Evolutionary conservation across 371 early-diverging fungal species (phyloP), one percentile per base, ranked within the genome.

Genomic region (Mortierella sp.): DNA sequence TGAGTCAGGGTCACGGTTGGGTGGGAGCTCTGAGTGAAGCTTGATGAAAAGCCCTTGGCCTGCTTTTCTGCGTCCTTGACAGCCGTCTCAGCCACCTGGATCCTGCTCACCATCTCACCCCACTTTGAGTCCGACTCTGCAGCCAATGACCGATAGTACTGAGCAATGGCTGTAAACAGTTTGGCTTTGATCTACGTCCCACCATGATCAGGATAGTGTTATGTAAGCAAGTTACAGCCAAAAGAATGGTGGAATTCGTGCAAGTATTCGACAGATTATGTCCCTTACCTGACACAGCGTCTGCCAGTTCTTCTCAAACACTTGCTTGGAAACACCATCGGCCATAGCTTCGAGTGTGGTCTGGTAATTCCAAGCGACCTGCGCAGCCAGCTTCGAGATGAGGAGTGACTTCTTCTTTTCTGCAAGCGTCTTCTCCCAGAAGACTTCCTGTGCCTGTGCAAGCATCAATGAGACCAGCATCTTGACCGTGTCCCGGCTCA

Each of bases 401-500:
- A 97, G 80, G 2, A 87, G 84, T 23, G 90, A 91, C 72, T 90
- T 92, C 72, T 95, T 95, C 82, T 92, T 93, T 70, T 95, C 96
- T 2, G 89, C 78, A 12, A 94, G 66, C 24, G 93, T 89, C 73
- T 93, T 95, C 73, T 94, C 95, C 48, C 95, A 64, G 58, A 95
- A 93, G 63, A 93, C 91, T 80, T 98, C 99, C 62, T 98, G 99
- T 0, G 97, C 97, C 80, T 97, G 97, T 0, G 94, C 94, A 47
- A 97, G 84, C 95, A 95, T 95, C 37, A 96, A 79, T 27, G 93
- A 88, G 15, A 85, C 85, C 32, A 98, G 80, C 62, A 93, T 82
- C 57, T 93, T 93, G 58, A 97, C 92, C 1, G 94, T 90, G 47
- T 96, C 95, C 37, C 93, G 85, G 59, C 93, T 91, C 59, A 99